Evolutionary conservation across 108 stramenopile genomes (phyloP).

Genomic region (Seminavis robusta): DNA sequence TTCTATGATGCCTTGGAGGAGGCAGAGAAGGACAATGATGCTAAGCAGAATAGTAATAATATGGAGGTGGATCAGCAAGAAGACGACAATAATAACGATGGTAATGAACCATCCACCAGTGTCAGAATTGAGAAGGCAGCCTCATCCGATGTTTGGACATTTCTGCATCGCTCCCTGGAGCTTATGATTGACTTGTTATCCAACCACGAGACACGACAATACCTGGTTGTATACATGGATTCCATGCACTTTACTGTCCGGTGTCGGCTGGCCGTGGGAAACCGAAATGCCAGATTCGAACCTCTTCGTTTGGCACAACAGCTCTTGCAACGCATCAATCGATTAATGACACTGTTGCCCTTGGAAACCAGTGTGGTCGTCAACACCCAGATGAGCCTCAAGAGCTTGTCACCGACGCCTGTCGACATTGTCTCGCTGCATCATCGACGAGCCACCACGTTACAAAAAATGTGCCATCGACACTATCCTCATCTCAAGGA

Average conservation of each 20-base stretch:
- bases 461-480: conserved; percentile 77
- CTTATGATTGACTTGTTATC: conserved; percentile 51
- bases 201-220: conserved; percentile 39
- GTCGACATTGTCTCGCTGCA: conserved; percentile 28
- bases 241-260: conserved; percentile 50
- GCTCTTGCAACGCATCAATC: conserved; percentile 28
- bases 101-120: conserved; percentile 9
- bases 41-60: background rate
- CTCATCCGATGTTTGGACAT: conserved; percentile 30
- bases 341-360: background rate
- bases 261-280: conserved; percentile 32
- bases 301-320: conserved; percentile 37
- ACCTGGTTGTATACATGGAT: conserved; percentile 44
- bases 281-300: conserved; percentile 13
- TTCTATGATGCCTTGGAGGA: conserved; percentile 9
- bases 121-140: too few relatives aligned
- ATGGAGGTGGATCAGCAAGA: background rate
- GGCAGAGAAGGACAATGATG: background rate
- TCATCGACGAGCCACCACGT: conserved; percentile 44
- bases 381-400: conserved; percentile 18
- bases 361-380: conserved; percentile 36
- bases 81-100: background rate
- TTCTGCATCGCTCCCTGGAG: conserved; percentile 52
- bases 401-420: conserved; percentile 18
- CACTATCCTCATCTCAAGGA: conserved; percentile 58